Base-by-base conservation (phyloP, 2,329 filamentous ascomycete genomes). In the Aschersonia sp. region DNA sequence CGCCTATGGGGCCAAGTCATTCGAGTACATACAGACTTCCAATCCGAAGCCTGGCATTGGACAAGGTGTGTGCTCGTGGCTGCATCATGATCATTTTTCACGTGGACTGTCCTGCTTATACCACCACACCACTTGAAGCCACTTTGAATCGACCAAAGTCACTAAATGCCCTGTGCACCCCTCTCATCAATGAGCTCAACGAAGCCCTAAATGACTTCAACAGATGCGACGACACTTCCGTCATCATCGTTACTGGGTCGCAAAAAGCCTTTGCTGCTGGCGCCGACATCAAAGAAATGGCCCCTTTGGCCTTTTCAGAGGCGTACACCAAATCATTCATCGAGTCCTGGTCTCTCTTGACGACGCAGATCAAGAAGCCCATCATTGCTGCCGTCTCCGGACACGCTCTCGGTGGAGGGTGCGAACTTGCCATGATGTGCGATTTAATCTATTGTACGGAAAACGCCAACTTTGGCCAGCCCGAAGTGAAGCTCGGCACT, bases 251-350 rank as follows among this genome's bases (percentile, higher is more conserved):
- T 50, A 96, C 92, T 1, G 92, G 92, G 48, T 94, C 84, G 44
- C 74, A 88, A 55, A 88, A 84, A 66, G 89, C 91, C 42, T 98
- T 96, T 61, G 91, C 91, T 31, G 91, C 92, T 43, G 92, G 92
- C 46, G 92, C 92, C 51, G 92, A 98, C 67, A 98, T 98, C 72
- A 97, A 97, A 68, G 92, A 98, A 69, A 98, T 98, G 92, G 85
- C 88, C 31, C 82, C 88, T 51, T 79, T 96, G 40, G 89, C 83
- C 48, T 98, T 98, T 69, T 78, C 85, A 53, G 73, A 83, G 54
- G 91, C 92, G 40, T 97, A 96, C 71, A 85, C 80, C 45, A 80
- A 73, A 55, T 87, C 94, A 61, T 98, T 98, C 66, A 97, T 98
- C 66, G 89, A 95, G 63, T 81, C 81, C 7, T 98, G 92, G 92